These are phyloP conservation scores for Basidioascus undulatus DNA, from an alignment of 768 basidiomycete species.

Conservation along the genomic window DNA sequence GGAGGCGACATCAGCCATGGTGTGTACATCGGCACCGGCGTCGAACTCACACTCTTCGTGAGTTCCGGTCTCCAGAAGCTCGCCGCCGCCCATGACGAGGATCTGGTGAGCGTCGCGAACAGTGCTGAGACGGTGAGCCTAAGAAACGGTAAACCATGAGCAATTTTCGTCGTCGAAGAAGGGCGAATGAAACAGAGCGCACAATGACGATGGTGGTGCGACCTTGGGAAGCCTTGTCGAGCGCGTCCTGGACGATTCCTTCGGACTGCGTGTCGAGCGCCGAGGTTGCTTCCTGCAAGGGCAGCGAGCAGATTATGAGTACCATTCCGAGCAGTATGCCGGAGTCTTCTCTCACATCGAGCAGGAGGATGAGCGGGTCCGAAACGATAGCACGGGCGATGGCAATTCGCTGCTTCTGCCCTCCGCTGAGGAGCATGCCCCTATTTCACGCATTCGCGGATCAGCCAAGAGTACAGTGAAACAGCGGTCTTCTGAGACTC, in stretches of 20 bases:
- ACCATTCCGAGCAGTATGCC: no score
- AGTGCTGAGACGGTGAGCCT: conserved; percentile 18
- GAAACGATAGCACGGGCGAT: conserved; percentile 23
- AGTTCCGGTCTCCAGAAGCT: conserved; percentile 21
- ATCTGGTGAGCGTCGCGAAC: conserved; percentile 21
- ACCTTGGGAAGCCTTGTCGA: conserved; percentile 23
- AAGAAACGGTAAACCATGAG: no score
- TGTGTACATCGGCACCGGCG: no score
- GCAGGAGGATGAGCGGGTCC: conserved; percentile 19
- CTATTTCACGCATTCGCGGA: conserved; percentile 23
- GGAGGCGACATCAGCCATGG: no score
- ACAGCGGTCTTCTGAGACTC: no score
- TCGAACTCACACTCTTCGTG: no score
- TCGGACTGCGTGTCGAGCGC: conserved; percentile 24
- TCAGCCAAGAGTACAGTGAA: background rate
- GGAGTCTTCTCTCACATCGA: no score
- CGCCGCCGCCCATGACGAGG: conserved; percentile 24
- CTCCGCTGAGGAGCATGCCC: conserved; percentile 26
- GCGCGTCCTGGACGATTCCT: conserved; percentile 23
- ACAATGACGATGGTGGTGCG: conserved; percentile 26
- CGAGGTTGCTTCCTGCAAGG: conserved; percentile 15
- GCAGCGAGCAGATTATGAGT: background rate
- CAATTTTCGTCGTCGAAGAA: conserved; percentile 6
- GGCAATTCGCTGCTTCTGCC: conserved; percentile 25
- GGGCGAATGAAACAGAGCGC: conserved; percentile 20